Base-by-base conservation (phyloP, 2,329 filamentous ascomycete species). In the Fusarium continuum region DNA sequence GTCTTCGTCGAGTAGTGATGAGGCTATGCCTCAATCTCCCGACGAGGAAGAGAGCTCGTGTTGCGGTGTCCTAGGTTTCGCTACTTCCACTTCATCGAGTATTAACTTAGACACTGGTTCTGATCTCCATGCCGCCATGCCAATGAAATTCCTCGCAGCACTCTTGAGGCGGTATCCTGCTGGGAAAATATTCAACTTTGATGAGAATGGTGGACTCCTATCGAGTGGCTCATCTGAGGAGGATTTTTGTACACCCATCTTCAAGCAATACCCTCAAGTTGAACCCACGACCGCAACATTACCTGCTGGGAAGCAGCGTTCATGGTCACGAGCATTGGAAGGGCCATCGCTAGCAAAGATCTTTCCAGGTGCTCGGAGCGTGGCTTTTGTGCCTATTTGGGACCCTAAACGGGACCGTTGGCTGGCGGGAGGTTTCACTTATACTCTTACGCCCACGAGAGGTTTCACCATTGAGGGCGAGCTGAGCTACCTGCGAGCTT, bases 401-500 rank as follows among this genome's bases (percentile, higher is more conserved):
- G 80, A 83, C 48, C 64, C 76, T 2, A 74, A 75, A 19, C 75
- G 74, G 47, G 76, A 83, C 43, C 73, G 80, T 25, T 83, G 80
- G 79, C 81, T 79, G 58, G 78, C 81, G 2, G 81, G 78, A 3
- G 78, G 78, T 4, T 82, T 86, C 36, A 73, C 79, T 4, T 85
- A 83, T 74, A 84, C 82, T 1, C 74, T 71, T 5, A 75, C 68
- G 6, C 75, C 76, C 2, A 78, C 76, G 1, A 78, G 81, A 4
- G 71, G 79, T 4, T 80, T 86, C 31, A 79, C 77, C 2, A 64
- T 74, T 3, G 73, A 79, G 34, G 77, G 78, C 11, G 84, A 86
- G 31, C 74, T 87, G 6, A 81, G 77, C 16, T 83, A 82, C 32
- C 70, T 86, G 14, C 71, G 75, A 10, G 82, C 80, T 1, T 86